Evolutionary conservation across 2,329 filamentous ascomycete species (phyloP).

Genomic region (Fusarium solani-melongenae): DNA sequence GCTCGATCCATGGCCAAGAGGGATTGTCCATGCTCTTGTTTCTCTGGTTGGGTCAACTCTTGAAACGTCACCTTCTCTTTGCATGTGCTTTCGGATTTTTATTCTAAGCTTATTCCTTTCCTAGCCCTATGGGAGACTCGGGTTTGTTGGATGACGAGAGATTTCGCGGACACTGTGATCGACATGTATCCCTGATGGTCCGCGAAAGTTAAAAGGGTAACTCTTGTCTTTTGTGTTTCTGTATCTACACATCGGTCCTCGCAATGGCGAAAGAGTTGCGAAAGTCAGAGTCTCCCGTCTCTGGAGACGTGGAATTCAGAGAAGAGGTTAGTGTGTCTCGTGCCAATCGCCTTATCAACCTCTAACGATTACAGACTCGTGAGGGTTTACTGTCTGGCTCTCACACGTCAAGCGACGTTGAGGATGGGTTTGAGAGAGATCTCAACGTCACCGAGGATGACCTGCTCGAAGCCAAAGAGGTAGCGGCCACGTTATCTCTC

Average conservation of each 20-base stretch:
- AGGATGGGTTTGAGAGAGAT: conserved; percentile 17
- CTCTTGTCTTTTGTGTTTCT: neutral
- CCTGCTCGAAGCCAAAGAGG: conserved; percentile 55
- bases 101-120: neutral
- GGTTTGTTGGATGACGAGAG: neutral
- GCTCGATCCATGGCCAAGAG: neutral
- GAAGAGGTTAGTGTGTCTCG: conserved; percentile 18
- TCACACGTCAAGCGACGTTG: neutral
- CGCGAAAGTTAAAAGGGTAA: neutral
- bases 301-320: neutral
- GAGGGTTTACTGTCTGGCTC: neutral
- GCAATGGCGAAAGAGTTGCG: conserved; percentile 6
- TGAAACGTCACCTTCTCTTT: neutral
- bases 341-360: too few species aligned
- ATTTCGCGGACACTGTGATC: neutral
- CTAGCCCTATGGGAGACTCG: neutral
- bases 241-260: neutral
- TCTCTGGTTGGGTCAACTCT: neutral
- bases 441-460: conserved; percentile 56
- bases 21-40: neutral
- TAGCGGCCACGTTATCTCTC: conserved; percentile 49
- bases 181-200: neutral
- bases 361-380: neutral
- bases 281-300: neutral
- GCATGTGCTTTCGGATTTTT: neutral